Evolutionary conservation across 169 alveolate genomes (phyloP), one percentile per base, ranked within the genome.

Genomic region (Plasmodium falciparum): DNA sequence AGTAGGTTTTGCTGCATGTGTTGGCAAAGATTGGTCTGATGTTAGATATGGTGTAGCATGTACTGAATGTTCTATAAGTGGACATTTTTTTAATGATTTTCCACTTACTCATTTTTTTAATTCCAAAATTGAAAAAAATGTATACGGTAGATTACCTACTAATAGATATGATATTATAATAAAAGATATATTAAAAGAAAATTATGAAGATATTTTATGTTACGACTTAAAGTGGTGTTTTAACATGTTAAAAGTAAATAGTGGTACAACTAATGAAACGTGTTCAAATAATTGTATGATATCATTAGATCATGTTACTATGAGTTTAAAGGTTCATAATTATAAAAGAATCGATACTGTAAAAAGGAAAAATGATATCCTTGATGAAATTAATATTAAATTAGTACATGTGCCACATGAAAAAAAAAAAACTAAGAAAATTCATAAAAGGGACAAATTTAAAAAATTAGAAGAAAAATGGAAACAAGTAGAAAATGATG

Each of bases 61-160:
- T 15, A 95, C 97, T 5, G 98, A 96, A 62, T 93, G 97, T 63
- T 95, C 97, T n/a, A 94, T 96, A n/a, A 93, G 97, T 45, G 98
- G 98, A 3, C 95, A 92, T 71, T 96, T 96, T 89, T 96, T 96
- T 73, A 88, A 93, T 67, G 96, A 96, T 62, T 95, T 96, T 88
- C 98, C 98, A 2, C 47, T 67, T n/a, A 95, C 97, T 29, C 73
- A 91, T 24, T 95, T 93, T 80, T 92, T 95, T 59, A 88, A 95
- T 74, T 97, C 97, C 0, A 62, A 73, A 73, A 74, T 88, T 66
- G 86, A 74, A 66, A 67, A 85, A 29, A 33, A 83, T 69, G 74
- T 17, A 71, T 69, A 83, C 70, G 91, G 91, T 22, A 83, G 91
- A 62, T 24, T 71, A 39, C 91, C 91, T 59, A 56, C 8, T 29